Evolutionary conservation across 345 rosid genomes (phyloP).

Genomic region (Schrenkiella parvula): DNA sequence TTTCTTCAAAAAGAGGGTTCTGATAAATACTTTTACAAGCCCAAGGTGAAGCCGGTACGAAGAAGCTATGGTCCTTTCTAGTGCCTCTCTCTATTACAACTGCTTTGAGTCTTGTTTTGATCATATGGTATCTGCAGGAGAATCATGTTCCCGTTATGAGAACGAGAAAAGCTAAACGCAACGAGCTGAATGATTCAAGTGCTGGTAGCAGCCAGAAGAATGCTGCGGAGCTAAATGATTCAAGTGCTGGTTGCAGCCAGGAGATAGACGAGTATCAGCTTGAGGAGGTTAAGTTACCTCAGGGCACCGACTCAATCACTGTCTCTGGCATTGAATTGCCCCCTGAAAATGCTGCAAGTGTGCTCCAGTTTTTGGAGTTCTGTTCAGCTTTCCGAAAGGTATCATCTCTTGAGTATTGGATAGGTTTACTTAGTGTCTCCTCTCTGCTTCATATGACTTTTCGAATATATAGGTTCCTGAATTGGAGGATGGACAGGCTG

Average conservation of each 20-base stretch:
- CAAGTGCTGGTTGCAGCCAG: neutral
- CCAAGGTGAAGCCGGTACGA: too few species aligned
- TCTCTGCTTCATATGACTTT: conserved; percentile 6
- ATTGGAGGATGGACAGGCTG: conserved; percentile 70
- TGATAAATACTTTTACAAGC: too few species aligned
- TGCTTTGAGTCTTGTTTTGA: too few species aligned
- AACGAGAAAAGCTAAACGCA: too few species aligned
- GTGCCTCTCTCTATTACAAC: too few species aligned
- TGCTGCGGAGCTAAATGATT: too few species aligned
- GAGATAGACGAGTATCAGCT: conserved; percentile 29
- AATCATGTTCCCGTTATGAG: too few species aligned
- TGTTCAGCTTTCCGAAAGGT: conserved; percentile 81
- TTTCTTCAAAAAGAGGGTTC: neutral
- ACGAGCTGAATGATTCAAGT: too few species aligned
- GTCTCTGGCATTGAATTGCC: conserved; percentile 60
- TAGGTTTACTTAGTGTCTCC: neutral
- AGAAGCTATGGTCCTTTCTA: neutral
- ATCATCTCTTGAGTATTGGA: neutral
- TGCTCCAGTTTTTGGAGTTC: conserved; percentile 77
- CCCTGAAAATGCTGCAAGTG: conserved; percentile 56
- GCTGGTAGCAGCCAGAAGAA: too few species aligned
- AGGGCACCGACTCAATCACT: conserved; percentile 40
- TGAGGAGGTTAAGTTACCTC: conserved; percentile 46
- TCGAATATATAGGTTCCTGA: conserved; percentile 53
- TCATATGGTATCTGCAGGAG: too few species aligned